Conservation (phyloP, 257 asterid genomes). For the Verbena officinalis region DNA sequence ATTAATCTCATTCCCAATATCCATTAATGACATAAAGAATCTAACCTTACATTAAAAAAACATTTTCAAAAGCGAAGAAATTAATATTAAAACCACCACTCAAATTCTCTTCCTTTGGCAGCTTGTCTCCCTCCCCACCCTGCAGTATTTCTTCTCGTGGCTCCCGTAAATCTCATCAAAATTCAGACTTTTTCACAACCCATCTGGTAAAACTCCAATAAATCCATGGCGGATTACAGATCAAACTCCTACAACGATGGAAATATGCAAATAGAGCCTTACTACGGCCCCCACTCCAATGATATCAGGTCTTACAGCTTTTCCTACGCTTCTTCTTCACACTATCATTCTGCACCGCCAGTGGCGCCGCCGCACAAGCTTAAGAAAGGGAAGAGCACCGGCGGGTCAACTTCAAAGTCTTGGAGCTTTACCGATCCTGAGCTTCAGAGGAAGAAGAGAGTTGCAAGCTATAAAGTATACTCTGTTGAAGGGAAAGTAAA, state of each 20-base stretch:
- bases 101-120: slow-evolving; percentile 10
- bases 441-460: slow-evolving; percentile 54
- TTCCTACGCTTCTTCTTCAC: slow-evolving; percentile 30
- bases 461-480: slow-evolving; percentile 52
- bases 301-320: slow-evolving; percentile 47
- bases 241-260: slow-evolving; percentile 35
- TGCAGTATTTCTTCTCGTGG: too few relatives aligned
- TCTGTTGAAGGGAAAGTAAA: slow-evolving; percentile 53
- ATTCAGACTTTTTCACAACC: background rate
- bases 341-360: slow-evolving; percentile 17
- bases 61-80: slow-evolving; percentile 1
- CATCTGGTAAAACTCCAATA: background rate
- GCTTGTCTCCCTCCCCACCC: background rate
- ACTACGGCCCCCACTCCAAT: slow-evolving; percentile 28
- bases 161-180: background rate
- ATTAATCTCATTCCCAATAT: background rate
- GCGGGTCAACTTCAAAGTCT: slow-evolving; percentile 39
- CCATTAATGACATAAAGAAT: background rate
- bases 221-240: slow-evolving; percentile 49
- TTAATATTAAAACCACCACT: background rate
- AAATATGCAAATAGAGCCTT: slow-evolving; percentile 49
- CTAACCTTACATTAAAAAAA: background rate
- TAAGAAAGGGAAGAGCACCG: slow-evolving; percentile 40
- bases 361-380: slow-evolving; percentile 36
- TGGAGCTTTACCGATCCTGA: slow-evolving; percentile 50